A percentile compares a stretch with the other conserved stretches of the same genome.
Conservation (phyloP, 495 filamentous ascomycete species). For the Collariella sp. region DNA sequence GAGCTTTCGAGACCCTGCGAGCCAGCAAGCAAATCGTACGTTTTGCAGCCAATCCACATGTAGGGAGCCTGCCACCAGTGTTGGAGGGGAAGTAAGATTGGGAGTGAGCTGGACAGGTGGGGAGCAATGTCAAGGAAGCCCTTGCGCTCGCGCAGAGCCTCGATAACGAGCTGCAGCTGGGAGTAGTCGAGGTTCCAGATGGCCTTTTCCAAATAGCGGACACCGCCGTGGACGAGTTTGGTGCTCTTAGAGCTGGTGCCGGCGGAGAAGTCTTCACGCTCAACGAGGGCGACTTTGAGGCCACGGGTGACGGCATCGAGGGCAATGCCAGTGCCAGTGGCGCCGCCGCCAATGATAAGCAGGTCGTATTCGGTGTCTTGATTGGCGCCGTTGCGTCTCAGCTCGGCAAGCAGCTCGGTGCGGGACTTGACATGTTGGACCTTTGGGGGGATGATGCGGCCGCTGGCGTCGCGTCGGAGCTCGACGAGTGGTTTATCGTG, state of each 20-base stretch:
- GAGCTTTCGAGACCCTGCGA: conserved; percentile 95
- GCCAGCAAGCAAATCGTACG: conserved; percentile 89
- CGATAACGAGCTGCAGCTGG: conserved; percentile 86
- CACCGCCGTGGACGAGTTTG: conserved; percentile 93
- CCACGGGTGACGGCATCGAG: conserved; percentile 90
- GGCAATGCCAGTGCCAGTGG: conserved; percentile 87
- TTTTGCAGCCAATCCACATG: conserved; percentile 93
- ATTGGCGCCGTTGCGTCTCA: background rate
- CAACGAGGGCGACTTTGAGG: conserved; percentile 87
- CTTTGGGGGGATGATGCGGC: background rate
- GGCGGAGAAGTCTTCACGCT: conserved; percentile 87
- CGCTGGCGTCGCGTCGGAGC: background rate
- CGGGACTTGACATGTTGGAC: background rate
- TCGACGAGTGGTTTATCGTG: background rate
- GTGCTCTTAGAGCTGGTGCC: conserved; percentile 96
- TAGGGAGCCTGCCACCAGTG: conserved; percentile 98
- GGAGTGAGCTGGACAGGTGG: conserved; percentile 88
- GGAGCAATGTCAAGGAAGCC: conserved; percentile 95
- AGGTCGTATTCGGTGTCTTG: background rate
- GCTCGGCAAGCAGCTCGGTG: too few relatives aligned
- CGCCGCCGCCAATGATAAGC: conserved; percentile 68
- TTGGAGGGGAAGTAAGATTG: conserved; percentile 93
- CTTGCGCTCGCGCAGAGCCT: conserved; percentile 87
- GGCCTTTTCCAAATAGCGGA: conserved; percentile 93
- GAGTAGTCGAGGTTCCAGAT: conserved; percentile 94